Conservation (phyloP, 73 alveolate species). For the Paramecium primaurelia region DNA sequence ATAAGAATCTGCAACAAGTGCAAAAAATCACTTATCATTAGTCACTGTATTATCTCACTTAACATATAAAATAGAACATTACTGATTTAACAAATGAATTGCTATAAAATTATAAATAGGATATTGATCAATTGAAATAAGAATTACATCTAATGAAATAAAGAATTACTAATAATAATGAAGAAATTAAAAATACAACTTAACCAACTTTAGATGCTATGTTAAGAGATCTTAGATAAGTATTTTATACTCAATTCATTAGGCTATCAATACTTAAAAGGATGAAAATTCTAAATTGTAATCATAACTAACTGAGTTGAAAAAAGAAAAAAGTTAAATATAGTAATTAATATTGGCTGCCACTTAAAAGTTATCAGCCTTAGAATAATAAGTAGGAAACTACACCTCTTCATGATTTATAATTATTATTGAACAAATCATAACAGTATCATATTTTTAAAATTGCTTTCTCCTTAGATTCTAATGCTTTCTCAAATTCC, state of each 20-base stretch:
- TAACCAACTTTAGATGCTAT: constrained; percentile 33
- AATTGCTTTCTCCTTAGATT: background rate
- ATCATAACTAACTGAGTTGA: constrained; percentile 10
- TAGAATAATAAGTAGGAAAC: constrained; percentile 28
- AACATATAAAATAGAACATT: background rate
- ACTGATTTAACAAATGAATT: constrained; percentile 29
- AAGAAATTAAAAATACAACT: constrained; percentile 33
- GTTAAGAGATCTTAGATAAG: constrained; percentile 23
- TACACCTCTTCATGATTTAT: background rate
- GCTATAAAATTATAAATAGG: background rate
- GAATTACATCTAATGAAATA: constrained; percentile 45
- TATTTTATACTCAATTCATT: background rate
- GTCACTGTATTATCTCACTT: background rate
- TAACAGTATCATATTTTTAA: background rate
- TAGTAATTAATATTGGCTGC: constrained; percentile 2
- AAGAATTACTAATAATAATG: constrained; percentile 9
- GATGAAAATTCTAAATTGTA: constrained; percentile 40
- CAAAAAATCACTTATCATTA: constrained; percentile 5
- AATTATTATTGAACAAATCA: background rate
- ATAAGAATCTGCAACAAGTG: constrained; percentile 25
- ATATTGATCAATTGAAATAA: background rate
- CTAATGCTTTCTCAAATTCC: background rate
- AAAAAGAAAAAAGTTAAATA: constrained; percentile 4
- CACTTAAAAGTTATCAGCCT: background rate
- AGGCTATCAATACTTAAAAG: constrained; percentile 14